Conservation (phyloP, 768 basidiomycete genomes). For the Dentipellis fragilis region DNA sequence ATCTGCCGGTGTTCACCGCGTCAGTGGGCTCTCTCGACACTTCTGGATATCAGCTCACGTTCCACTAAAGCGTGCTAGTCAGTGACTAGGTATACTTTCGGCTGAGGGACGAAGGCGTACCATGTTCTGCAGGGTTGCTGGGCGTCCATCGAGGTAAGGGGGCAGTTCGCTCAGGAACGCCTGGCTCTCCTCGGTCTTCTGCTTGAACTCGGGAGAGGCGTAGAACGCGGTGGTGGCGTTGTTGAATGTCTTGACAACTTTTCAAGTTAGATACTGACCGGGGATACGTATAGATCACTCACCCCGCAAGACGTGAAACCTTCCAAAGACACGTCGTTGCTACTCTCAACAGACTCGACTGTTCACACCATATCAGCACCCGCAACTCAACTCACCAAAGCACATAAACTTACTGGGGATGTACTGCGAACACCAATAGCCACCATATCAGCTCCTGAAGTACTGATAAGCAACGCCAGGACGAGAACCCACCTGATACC, state of each 20-base stretch:
- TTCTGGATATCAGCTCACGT: slow-evolving; percentile 22
- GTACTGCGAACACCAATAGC: slow-evolving; percentile 22
- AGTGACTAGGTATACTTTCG: slow-evolving; percentile 2
- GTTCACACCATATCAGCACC: slow-evolving; percentile 2
- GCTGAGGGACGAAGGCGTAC: slow-evolving; percentile 24
- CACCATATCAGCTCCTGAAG: too few species aligned
- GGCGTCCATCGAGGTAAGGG: slow-evolving; percentile 44
- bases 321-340: slow-evolving; percentile 53
- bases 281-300: slow-evolving; percentile 4
- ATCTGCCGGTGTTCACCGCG: slow-evolving; percentile 29
- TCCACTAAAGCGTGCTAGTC: slow-evolving; percentile 27
- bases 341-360: slow-evolving; percentile 58
- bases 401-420: slow-evolving; percentile 27
- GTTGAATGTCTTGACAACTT: slow-evolving; percentile 13
- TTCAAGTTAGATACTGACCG: background rate
- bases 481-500: slow-evolving; percentile 46
- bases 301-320: slow-evolving; percentile 57
- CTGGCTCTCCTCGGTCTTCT: slow-evolving; percentile 33
- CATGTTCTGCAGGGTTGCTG: slow-evolving; percentile 48
- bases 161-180: slow-evolving; percentile 39
- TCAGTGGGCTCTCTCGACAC: background rate
- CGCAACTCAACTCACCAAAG: background rate
- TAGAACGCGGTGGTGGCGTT: slow-evolving; percentile 41
- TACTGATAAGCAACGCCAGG: background rate
- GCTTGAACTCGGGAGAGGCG: slow-evolving; percentile 37